Evolutionary conservation across 768 basidiomycete genomes (phyloP), one percentile per base, ranked within the genome.

Genomic region (Termitomyces sp.): DNA sequence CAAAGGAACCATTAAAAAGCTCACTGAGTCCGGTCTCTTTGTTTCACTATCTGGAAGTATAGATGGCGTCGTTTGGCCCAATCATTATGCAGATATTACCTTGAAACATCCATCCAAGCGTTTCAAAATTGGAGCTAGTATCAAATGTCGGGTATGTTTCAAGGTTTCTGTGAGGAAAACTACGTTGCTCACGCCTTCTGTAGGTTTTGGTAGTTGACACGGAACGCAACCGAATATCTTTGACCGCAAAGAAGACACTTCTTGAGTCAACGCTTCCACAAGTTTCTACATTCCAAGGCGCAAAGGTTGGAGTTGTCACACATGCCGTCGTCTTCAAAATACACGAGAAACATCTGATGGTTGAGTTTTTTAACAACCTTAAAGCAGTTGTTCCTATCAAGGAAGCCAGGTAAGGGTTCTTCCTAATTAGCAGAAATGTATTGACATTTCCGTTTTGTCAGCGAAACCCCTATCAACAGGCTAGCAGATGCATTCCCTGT

Each of bases 81-180:
- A 86, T 59, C 97, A 98, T 68, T 97, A 91, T 68, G 94, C 97
- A 12, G 97, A 99, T 69, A 94, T 98, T 65, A 69, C 76, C n/a
- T 79, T 98, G 64, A 97, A 94, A 68, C 90, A 98, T 68, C 96
- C 96, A 10, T 85, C 92, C 43, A 92, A 87, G 72, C 82, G 88
- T 59, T 99, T 97, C 76, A 94, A 92, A 67, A 74, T 80, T 22
- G 95, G 94, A 26, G 79, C 80, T 4, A 81, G 68, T 52, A 88
- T 98, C 70, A 96, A 90, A 74, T 94, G 92, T 64, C 77, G 92
- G 58, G 94, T 94, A 72, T 7, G 87, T 73, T 1, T 26, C 52
- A 13, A 46, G 18, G 41, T 14, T 46, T 54, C 3, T 54, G 20
- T 12, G 44, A 16, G 39, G 20, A 24, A 16, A 26, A 41, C 9